Conservation (phyloP, 257 asterid species). For the Pogostemon cablin region DNA sequence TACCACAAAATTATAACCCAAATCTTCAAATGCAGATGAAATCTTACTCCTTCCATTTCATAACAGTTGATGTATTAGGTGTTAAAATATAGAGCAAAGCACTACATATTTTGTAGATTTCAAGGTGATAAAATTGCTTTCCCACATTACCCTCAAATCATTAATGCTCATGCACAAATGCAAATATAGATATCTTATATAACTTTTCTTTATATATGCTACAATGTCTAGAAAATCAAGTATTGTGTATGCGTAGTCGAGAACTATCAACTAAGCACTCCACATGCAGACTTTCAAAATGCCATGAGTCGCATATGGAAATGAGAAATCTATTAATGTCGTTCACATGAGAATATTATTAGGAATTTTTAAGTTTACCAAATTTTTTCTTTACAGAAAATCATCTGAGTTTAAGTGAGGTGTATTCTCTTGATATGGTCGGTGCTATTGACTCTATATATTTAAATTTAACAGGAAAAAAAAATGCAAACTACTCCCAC, state of each 20-base stretch:
- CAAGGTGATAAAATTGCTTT: too few relatives aligned
- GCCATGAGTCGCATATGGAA: conserved; percentile 10
- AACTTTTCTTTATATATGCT: too few relatives aligned
- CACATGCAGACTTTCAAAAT: conserved; percentile 11
- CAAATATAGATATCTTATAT: too few relatives aligned
- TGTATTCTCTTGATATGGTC: conserved; percentile 17
- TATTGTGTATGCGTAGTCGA: too few relatives aligned
- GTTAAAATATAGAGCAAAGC: too few relatives aligned
- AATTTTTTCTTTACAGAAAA: not conserved
- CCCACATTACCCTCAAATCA: too few relatives aligned
- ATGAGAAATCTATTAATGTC: not conserved
- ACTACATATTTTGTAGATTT: too few relatives aligned
- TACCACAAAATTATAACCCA: conserved; percentile 23
- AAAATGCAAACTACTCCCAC: conserved; percentile 16
- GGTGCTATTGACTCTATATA: conserved; percentile 15
- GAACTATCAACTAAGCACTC: not conserved
- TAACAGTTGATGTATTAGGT: too few relatives aligned
- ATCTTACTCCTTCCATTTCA: too few relatives aligned
- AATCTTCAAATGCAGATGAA: conserved; percentile 12
- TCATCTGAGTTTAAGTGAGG: not conserved
- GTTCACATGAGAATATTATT: conserved; percentile 6
- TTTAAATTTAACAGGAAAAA: not conserved
- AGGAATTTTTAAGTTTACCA: conserved; percentile 3
- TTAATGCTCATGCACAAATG: too few relatives aligned
- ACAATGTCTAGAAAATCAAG: too few relatives aligned